phyloP scores from a whole-genome alignment of 208 protist species.

The Naegleria fowleri region DNA sequence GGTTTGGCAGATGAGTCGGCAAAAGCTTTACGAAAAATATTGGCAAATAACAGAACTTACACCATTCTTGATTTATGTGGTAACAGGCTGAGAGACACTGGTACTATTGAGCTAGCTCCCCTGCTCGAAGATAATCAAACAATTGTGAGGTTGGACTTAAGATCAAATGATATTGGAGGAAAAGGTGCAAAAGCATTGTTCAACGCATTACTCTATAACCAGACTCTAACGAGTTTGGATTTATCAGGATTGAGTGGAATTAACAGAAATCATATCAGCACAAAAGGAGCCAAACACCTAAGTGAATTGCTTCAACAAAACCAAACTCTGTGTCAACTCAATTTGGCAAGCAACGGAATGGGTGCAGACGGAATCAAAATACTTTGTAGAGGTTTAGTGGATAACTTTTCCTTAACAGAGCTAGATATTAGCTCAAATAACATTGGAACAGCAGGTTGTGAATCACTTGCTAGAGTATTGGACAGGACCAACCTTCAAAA shows the following conservation, averaged over 20 bases:
- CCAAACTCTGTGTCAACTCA: conserved; percentile 67
- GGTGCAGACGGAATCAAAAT: conserved; percentile 56
- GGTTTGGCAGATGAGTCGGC: conserved; percentile 64
- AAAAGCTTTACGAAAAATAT: conserved; percentile 64
- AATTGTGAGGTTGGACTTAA: conserved; percentile 69
- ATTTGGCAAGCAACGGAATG: conserved; percentile 77
- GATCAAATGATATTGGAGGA: conserved; percentile 78
- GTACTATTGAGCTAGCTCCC: conserved; percentile 63
- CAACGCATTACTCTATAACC: conserved; percentile 66
- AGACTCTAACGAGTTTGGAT: conserved; percentile 79
- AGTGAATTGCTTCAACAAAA: conserved; percentile 65
- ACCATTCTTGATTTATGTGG: conserved; percentile 76
- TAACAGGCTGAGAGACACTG: conserved; percentile 75
- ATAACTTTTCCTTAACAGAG: conserved; percentile 64
- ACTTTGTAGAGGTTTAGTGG: conserved; percentile 49
- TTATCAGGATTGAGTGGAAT: conserved; percentile 64
- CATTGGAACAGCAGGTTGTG: conserved; percentile 38
- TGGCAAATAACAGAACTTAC: conserved; percentile 68
- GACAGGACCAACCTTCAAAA: neutral
- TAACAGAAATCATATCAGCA: conserved; percentile 80
- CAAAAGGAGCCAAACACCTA: conserved; percentile 64
- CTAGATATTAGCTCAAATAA: conserved; percentile 75
- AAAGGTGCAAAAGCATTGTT: conserved; percentile 65
- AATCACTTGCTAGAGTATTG: neutral
- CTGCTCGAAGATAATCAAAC: conserved; percentile 65